Evolutionary conservation across 2,329 filamentous ascomycete species (phyloP).

Genomic region (Fusarium chaquense): DNA sequence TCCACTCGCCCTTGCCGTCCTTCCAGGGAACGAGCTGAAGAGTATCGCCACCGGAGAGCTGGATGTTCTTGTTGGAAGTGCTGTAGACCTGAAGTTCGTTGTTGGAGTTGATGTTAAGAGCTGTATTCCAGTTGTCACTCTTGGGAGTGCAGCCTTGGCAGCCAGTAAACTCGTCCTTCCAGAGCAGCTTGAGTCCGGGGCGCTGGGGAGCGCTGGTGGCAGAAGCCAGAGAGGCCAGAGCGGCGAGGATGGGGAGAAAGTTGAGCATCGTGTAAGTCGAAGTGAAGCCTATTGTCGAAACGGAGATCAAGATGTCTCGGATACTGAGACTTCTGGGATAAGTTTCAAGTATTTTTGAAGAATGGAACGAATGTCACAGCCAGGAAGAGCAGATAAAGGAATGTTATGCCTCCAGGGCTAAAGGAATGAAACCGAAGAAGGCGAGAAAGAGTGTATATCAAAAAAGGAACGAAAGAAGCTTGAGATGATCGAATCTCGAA

Average conservation of each 20-base stretch:
- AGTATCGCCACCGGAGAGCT: slow-evolving; percentile 63
- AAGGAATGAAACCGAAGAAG: slow-evolving; percentile 37
- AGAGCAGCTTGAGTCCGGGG: slow-evolving; percentile 57
- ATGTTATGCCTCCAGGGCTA: slow-evolving; percentile 41
- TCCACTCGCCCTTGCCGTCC: slow-evolving; percentile 57
- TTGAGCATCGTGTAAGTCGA: slow-evolving; percentile 45
- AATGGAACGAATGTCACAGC: slow-evolving; percentile 20
- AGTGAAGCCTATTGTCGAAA: slow-evolving; percentile 20
- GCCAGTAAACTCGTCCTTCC: slow-evolving; percentile 61
- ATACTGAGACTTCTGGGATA: slow-evolving; percentile 9
- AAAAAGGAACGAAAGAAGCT: slow-evolving; percentile 31
- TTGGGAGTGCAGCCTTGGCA: slow-evolving; percentile 54
- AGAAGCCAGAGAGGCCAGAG: slow-evolving; percentile 44
- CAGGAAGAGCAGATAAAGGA: slow-evolving; percentile 26
- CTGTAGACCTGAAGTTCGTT: slow-evolving; percentile 63
- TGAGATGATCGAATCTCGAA: slow-evolving; percentile 33
- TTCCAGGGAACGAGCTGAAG: slow-evolving; percentile 64
- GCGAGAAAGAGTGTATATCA: slow-evolving; percentile 9
- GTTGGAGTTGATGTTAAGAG: slow-evolving; percentile 60
- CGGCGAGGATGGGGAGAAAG: slow-evolving; percentile 38
- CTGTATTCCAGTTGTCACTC: slow-evolving; percentile 59
- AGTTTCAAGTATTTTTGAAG: slow-evolving; percentile 4
- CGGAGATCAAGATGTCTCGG: background rate
- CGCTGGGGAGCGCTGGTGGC: slow-evolving; percentile 56
- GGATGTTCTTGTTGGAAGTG: slow-evolving; percentile 58